Evolutionary conservation across 2,329 filamentous ascomycete species (phyloP), one percentile per base, ranked within the genome.

Genomic region (Cryphonectria naterciae): DNA sequence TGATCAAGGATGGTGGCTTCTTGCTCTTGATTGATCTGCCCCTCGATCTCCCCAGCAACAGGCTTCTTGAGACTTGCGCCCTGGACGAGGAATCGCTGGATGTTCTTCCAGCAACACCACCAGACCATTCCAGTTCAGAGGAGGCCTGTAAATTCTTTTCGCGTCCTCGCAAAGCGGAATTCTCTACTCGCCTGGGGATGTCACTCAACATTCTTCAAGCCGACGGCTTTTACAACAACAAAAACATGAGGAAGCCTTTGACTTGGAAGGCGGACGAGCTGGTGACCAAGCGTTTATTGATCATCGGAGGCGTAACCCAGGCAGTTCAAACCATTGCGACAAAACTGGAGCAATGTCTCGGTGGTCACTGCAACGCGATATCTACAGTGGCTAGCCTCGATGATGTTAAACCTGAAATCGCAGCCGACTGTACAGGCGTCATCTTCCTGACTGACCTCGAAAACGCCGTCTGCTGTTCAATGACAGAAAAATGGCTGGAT

Each of bases 121-220:
- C 79, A 0, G 76, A 78, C 52, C 82, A 80, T 79, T 76, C 77
- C 0, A 78, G 80, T 15, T 39, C 78, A 1, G 76, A 83, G 0
- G 77, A 81, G 1, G 65, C 70, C 6, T 78, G 74, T 35, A 81
- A 79, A 0, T 84, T 84, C 43, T 67, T 73, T 4, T 70, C 73
- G n/a, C 68, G 77, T 0, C 77, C 77, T 0, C 75, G 74, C 22
- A 77, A 80, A 56, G 77, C 80, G 0, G 75, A 80, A 52, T 81
- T 83, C 63, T 75, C 73, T 19, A 78, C 76, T 41, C 71, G 75
- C 3, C 73, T 76, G 0, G 81, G 81, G 0, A 81, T 78, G 60
- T 77, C 78, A 1, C 68, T 84, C n/a, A 78, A 77, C 28, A 76
- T 84, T 10, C 79, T 82, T 13, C 82, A 83, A 66, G 75, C 79